Evolutionary conservation across 306 rosid species (phyloP).

Genomic region (Medicago lupulina): DNA sequence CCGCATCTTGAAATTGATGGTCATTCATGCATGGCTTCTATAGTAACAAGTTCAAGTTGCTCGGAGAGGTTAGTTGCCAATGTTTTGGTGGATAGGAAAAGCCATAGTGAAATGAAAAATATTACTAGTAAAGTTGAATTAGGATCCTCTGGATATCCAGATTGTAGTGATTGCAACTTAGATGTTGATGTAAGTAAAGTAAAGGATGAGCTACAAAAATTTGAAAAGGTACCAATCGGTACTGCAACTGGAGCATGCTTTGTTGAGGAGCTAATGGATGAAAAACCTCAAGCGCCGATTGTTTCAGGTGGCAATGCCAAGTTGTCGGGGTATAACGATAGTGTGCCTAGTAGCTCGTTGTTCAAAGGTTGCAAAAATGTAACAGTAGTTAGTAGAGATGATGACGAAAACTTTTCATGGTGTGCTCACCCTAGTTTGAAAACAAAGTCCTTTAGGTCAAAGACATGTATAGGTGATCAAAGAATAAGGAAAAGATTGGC

Average conservation of each 20-base stretch:
- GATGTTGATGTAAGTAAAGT: slow-evolving; percentile 52
- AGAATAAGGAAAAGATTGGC: slow-evolving; percentile 73
- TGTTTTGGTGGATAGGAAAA: slow-evolving; percentile 47
- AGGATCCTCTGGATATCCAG: slow-evolving; percentile 55
- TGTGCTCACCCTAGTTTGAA: slow-evolving; percentile 65
- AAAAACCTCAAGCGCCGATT: slow-evolving; percentile 51
- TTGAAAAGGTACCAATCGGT: slow-evolving; percentile 50
- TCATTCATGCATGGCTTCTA: slow-evolving; percentile 54
- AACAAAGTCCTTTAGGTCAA: slow-evolving; percentile 62
- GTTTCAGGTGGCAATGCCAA: slow-evolving; percentile 61
- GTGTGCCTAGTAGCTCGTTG: slow-evolving; percentile 52
- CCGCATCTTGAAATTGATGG: slow-evolving; percentile 52
- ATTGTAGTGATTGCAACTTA: slow-evolving; percentile 55
- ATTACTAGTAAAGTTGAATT: slow-evolving; percentile 51
- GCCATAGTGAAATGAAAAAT: slow-evolving; percentile 51
- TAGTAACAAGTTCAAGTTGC: slow-evolving; percentile 59
- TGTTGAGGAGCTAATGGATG: slow-evolving; percentile 54
- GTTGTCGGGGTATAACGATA: slow-evolving; percentile 55
- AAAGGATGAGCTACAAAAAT: slow-evolving; percentile 52
- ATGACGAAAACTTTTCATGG: slow-evolving; percentile 88
- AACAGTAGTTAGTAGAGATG: slow-evolving; percentile 89
- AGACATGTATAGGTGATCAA: slow-evolving; percentile 59
- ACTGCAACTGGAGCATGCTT: slow-evolving; percentile 46
- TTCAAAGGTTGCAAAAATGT: slow-evolving; percentile 61
- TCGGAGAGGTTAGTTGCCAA: slow-evolving; percentile 55